Evolutionary conservation across 2,329 filamentous ascomycete genomes (phyloP).

Genomic region (Tympanopsis confertula): DNA sequence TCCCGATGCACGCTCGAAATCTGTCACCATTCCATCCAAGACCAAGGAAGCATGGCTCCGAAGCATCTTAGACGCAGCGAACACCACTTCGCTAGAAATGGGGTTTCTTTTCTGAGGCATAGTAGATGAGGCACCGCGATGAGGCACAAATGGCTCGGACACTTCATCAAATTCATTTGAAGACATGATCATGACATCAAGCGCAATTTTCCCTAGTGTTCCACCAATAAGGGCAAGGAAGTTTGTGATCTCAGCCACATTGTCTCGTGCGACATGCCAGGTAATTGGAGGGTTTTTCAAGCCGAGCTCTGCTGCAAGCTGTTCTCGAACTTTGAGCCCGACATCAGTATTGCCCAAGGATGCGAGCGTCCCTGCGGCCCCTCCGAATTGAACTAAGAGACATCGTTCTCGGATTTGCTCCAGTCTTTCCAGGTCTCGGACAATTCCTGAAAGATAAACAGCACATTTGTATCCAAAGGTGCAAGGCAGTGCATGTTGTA

Average conservation of each 20-base stretch:
- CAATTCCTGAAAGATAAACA: conserved; percentile 36
- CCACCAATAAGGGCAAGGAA: conserved; percentile 40
- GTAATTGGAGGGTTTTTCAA: conserved; percentile 38
- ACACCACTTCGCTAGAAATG: conserved; percentile 42
- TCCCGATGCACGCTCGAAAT: conserved; percentile 44
- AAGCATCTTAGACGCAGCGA: conserved; percentile 40
- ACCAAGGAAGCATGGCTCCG: conserved; percentile 37
- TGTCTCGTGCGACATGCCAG: conserved; percentile 44
- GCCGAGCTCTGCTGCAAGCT: conserved; percentile 33
- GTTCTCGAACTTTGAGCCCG: conserved; percentile 33
- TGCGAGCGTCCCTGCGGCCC: conserved; percentile 41
- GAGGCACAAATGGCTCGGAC: conserved; percentile 40
- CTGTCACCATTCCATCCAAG: conserved; percentile 42
- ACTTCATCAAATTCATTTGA: conserved; percentile 43
- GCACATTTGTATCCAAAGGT: conserved; percentile 48
- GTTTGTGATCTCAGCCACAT: conserved; percentile 37
- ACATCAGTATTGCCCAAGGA: conserved; percentile 33
- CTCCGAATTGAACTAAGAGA: conserved; percentile 42
- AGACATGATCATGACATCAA: conserved; percentile 44
- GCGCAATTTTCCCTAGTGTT: conserved; percentile 38
- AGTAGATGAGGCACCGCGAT: conserved; percentile 39
- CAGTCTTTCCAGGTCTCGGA: conserved; percentile 33
- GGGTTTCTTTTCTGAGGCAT: conserved; percentile 50
- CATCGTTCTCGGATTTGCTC: conserved; percentile 29
- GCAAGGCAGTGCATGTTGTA: conserved; percentile 43